Percentiles rank a stretch among this genome's conserved stretches.
Conservation (phyloP, 208 protist species). For the Acanthamoeba triangularis region DNA sequence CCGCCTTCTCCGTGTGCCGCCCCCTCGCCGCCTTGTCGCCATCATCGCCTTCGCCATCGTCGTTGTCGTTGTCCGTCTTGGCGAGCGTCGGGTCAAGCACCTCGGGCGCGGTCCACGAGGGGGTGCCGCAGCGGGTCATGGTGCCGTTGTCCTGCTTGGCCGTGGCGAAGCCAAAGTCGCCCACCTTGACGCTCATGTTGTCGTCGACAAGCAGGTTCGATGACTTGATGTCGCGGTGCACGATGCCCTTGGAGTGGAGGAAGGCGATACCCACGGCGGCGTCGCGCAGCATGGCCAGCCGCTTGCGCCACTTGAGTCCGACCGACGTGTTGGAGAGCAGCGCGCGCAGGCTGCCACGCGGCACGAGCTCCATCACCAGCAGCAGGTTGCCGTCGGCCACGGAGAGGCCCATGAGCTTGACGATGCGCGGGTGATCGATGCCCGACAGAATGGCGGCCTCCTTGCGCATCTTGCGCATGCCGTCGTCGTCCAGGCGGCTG, state of each 20-base stretch:
- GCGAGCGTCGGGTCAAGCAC: neutral
- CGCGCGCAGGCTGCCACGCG: constrained; percentile 78
- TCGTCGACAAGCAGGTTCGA: constrained; percentile 62
- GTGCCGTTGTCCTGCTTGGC: neutral
- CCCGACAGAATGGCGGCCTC: neutral
- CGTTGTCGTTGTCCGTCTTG: no score
- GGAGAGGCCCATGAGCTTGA: constrained; percentile 65
- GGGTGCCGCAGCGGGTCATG: no score
- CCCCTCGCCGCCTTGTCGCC: neutral
- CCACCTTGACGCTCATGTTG: constrained; percentile 44
- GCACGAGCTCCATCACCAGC: constrained; percentile 86
- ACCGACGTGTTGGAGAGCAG: constrained; percentile 75
- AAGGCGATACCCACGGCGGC: constrained; percentile 60
- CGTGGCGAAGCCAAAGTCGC: neutral
- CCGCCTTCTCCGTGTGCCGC: neutral
- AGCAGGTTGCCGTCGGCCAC: constrained; percentile 82
- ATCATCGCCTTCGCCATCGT: neutral
- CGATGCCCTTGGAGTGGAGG: constrained; percentile 6
- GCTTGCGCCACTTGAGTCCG: neutral
- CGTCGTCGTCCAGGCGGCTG: neutral
- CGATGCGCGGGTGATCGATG: constrained; percentile 8
- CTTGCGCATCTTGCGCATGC: neutral
- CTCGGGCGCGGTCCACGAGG: neutral
- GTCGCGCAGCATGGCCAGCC: neutral
- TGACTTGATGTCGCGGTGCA: constrained; percentile 19